phyloP scores from a whole-genome alignment of 208 protist species.

The Wallacemonas rigidus region DNA sequence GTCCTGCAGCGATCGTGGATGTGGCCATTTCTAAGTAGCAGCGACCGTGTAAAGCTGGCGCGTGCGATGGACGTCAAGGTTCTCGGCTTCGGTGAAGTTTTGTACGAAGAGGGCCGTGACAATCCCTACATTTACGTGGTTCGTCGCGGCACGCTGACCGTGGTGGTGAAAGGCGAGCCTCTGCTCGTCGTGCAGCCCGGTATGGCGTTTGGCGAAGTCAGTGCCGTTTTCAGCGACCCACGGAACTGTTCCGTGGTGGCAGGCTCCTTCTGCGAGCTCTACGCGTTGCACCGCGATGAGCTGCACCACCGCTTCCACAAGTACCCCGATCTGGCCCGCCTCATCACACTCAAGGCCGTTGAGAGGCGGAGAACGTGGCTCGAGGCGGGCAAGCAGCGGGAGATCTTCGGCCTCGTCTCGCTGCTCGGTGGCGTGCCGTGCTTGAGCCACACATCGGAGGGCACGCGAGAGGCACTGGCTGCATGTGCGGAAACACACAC shows the following conservation, averaged over 20 bases:
- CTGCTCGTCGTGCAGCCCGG: conserved; percentile 67
- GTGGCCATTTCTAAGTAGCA: conserved; percentile 71
- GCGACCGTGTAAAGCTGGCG: conserved; percentile 78
- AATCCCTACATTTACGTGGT: conserved; percentile 82
- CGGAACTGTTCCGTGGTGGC: conserved; percentile 75
- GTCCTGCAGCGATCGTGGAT: conserved; percentile 86
- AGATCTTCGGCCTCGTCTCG: conserved; percentile 65
- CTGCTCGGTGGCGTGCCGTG: conserved; percentile 80
- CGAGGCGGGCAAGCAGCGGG: conserved; percentile 61
- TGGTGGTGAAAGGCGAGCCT: conserved; percentile 69
- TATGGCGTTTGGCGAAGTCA: conserved; percentile 77
- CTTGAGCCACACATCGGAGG: conserved; percentile 80
- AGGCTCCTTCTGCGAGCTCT: conserved; percentile 78
- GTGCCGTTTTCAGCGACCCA: conserved; percentile 75
- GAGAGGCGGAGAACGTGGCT: conserved; percentile 67
- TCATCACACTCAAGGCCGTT: conserved; percentile 47
- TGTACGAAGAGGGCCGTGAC: conserved; percentile 69
- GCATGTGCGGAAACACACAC: conserved; percentile 40
- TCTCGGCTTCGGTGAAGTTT: conserved; percentile 72
- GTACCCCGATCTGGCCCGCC: conserved; percentile 50
- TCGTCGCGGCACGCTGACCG: conserved; percentile 66
- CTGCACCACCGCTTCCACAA: conserved; percentile 57
- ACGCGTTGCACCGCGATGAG: conserved; percentile 67
- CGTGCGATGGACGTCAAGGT: conserved; percentile 68
- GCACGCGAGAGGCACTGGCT: conserved; percentile 64